Base-by-base conservation (phyloP, 306 rosid species). In the Spatholobus suberectus region DNA sequence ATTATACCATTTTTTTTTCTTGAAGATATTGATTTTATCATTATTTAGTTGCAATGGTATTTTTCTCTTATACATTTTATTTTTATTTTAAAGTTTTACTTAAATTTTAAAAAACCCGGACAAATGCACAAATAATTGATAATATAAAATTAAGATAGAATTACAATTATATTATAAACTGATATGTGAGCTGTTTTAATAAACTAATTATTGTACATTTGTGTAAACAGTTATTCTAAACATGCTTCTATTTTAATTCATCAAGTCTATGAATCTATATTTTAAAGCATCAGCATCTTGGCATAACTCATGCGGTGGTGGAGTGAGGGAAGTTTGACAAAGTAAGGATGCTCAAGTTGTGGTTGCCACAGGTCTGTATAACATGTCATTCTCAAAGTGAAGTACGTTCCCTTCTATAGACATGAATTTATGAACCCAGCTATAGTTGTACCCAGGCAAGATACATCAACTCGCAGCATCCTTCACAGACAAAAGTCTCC, bases 361-460 rank as follows among this genome's bases (percentile, higher is more conserved):
- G 52, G 68, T 55, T 37, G 47, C 6, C 8, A 40, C 11, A 41
- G 6, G n/a, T 38, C 15, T 40, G 7, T 8, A 20, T 32, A 71
- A 20, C 52, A 14, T 57, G 79, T 38, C 38, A 58, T 75, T 24
- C 70, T 58, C 70, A 75, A 75, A 21, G 3, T 38, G 70, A 57
- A 7, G 54, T 69, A 23, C 10, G 51, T 37, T 75, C 57, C 55
- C 18, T 75, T 34, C 12, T 14, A n/a, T n/a, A 57, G 70, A 61
- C 81, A 62, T 32, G 35, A 63, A 77, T 46, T 77, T 62, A 77
- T 61, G 32, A 77, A 63, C 47, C 34, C 23, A 46, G 49, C 49
- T 63, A 77, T 63, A 77, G 47, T 62, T 62, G 58, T 77, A 63
- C 63, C 6, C 74, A 18, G 49, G 74, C 73, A 77, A 5, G 15